phyloP scores from a whole-genome alignment of 2,329 filamentous ascomycete species.

The Elsinoe arachidis region DNA sequence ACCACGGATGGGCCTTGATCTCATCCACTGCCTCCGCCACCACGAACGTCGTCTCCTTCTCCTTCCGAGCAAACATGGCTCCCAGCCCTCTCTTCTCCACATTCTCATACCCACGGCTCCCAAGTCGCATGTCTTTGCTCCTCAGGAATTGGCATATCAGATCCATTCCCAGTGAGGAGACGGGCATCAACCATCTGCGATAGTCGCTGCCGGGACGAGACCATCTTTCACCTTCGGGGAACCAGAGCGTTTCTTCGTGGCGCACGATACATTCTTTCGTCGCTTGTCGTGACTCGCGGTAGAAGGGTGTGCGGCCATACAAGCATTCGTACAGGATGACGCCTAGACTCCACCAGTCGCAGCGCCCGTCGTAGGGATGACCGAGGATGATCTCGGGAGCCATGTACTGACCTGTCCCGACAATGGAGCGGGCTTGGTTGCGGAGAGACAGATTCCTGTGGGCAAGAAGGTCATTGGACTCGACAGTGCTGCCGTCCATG shows the following conservation, averaged over 20 bases:
- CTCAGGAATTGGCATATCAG: conserved; percentile 65
- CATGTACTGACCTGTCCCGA: conserved; percentile 98
- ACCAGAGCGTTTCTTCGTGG: conserved; percentile 60
- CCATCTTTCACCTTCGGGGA: conserved; percentile 51
- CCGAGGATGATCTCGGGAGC: conserved; percentile 85
- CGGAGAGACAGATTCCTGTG: conserved; percentile 43
- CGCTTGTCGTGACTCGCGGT: conserved; percentile 67
- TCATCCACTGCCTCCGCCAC: conserved; percentile 78
- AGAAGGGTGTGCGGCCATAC: conserved; percentile 85
- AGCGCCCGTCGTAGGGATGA: conserved; percentile 78
- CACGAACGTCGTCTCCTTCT: conserved; percentile 43
- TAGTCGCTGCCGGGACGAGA: conserved; percentile 43
- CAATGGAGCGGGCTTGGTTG: conserved; percentile 71
- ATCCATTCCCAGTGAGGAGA: conserved; percentile 66
- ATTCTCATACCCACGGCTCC: conserved; percentile 46
- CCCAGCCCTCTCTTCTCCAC: conserved; percentile 14
- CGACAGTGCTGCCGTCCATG: conserved; percentile 15
- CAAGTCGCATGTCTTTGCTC: conserved; percentile 62
- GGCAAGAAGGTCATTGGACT: conserved; percentile 28
- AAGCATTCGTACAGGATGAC: conserved; percentile 92
- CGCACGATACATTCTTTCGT: conserved; percentile 81
- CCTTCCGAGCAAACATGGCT: background rate
- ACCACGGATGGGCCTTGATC: conserved; percentile 84
- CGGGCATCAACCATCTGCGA: conserved; percentile 33
- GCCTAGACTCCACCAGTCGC: conserved; percentile 95